Conservation (phyloP, 768 basidiomycete species). For the Mycena polygramma region DNA sequence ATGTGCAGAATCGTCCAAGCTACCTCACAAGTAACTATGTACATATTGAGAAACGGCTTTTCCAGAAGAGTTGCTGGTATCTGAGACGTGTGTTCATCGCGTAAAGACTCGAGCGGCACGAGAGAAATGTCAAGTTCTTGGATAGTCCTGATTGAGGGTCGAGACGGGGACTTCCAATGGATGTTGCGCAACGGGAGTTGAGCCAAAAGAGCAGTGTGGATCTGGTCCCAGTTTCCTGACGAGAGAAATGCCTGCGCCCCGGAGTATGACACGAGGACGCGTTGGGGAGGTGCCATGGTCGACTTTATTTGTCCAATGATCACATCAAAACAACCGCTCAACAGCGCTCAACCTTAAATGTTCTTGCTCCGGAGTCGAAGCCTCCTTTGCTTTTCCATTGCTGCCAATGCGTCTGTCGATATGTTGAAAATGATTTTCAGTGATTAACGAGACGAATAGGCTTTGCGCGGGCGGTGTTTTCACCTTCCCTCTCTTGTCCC, state of each 20-base stretch:
- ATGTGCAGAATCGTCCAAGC: conserved; percentile 37
- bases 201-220: conserved; percentile 71
- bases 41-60: conserved; percentile 88
- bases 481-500: conserved; percentile 82
- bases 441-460: conserved; percentile 49
- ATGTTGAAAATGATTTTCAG: background rate
- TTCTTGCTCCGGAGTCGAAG: background rate
- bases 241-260: conserved; percentile 73
- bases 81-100: conserved; percentile 83
- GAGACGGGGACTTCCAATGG: conserved; percentile 88
- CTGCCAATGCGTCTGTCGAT: conserved; percentile 70
- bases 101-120: conserved; percentile 72
- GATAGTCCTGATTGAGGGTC: conserved; percentile 85
- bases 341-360: background rate
- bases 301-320: background rate
- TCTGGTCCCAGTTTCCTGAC: conserved; percentile 81
- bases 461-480: conserved; percentile 85
- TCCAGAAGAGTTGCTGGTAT: conserved; percentile 84
- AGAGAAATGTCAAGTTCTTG: conserved; percentile 88
- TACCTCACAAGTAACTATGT: conserved; percentile 92
- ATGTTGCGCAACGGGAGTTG: conserved; percentile 90
- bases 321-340: background rate
- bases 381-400: conserved; percentile 64
- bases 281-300: conserved; percentile 48
- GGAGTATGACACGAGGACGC: conserved; percentile 77